A percentile compares a stretch with the other conserved stretches of the same genome.
phyloP scores from a whole-genome alignment of 169 alveolate species.

The Plasmodium cynomolgi region DNA sequence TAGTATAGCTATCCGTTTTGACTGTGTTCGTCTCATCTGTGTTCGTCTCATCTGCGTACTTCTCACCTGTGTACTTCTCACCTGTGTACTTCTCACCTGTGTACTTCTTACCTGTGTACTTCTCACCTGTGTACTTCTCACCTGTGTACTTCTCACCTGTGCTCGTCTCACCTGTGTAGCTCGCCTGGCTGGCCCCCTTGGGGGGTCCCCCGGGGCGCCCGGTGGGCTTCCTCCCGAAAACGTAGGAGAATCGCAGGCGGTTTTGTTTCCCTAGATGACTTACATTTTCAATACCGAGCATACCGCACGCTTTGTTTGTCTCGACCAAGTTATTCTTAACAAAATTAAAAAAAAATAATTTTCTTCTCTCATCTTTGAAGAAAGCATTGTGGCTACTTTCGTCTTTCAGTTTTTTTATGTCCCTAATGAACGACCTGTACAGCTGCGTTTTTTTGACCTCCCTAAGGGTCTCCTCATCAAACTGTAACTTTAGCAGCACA shows the following conservation, averaged over 20 bases:
- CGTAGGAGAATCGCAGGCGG: not conserved
- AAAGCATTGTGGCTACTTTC: constrained; percentile 16
- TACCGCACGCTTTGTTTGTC: constrained; percentile 45
- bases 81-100: no score
- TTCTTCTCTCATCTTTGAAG: constrained; percentile 29
- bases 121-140: no score
- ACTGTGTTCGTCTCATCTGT: not conserved
- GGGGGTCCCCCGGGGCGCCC: not conserved
- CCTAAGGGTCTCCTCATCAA: constrained; percentile 8
- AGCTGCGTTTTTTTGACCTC: constrained; percentile 12
- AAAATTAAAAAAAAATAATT: constrained; percentile 48
- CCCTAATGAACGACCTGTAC: constrained; percentile 27
- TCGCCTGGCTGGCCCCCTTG: not conserved
- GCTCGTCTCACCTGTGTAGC: not conserved
- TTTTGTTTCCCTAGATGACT: not conserved
- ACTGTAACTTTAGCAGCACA: not conserved
- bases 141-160: no score
- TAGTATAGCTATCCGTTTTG: no score
- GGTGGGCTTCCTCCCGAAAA: not conserved
- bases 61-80: no score
- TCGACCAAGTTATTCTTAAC: constrained; percentile 33
- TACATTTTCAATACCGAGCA: constrained; percentile 32
- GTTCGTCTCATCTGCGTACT: no score
- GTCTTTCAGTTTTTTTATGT: constrained; percentile 36
- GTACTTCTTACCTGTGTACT: no score